Evolutionary conservation across 2,329 filamentous ascomycete species (phyloP).

Genomic region (Aspergillus udagawae): DNA sequence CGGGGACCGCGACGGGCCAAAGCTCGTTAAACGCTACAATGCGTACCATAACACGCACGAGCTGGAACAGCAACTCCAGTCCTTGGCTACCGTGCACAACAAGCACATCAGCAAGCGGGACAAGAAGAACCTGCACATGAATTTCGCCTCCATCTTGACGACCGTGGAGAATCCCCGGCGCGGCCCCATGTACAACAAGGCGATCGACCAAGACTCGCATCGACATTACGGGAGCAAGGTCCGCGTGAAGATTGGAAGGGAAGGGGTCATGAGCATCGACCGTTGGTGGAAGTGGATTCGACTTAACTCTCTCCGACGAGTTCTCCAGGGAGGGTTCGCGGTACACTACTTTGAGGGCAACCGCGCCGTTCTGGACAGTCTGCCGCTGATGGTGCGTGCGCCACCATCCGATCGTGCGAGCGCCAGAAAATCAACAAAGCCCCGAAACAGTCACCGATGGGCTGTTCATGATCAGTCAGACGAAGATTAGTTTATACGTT

Average conservation of each 20-base stretch:
- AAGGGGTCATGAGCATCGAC: conserved; percentile 61
- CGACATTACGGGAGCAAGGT: conserved; percentile 59
- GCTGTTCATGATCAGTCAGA: conserved; percentile 25
- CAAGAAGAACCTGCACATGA: conserved; percentile 61
- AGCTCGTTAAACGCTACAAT: conserved; percentile 60
- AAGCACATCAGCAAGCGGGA: conserved; percentile 64
- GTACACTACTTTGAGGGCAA: conserved; percentile 60
- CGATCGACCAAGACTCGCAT: conserved; percentile 58
- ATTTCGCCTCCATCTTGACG: conserved; percentile 63
- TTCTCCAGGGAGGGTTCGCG: conserved; percentile 60
- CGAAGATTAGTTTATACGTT: conserved; percentile 15
- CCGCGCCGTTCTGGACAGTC: conserved; percentile 55
- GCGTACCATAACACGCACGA: conserved; percentile 62
- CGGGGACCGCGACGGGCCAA: conserved; percentile 38
- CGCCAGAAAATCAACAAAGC: conserved; percentile 25
- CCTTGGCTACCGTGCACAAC: conserved; percentile 57
- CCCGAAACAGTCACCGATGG: conserved; percentile 27
- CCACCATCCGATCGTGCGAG: conserved; percentile 21
- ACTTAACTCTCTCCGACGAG: conserved; percentile 57
- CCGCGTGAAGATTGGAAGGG: conserved; percentile 54
- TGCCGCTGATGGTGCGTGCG: conserved; percentile 47
- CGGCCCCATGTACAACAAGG: conserved; percentile 63
- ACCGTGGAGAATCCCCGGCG: conserved; percentile 63
- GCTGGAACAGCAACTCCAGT: conserved; percentile 55
- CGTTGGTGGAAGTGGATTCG: conserved; percentile 71